Base-by-base conservation (phyloP, 345 rosid genomes). In the Pelargonium nanum region DNA sequence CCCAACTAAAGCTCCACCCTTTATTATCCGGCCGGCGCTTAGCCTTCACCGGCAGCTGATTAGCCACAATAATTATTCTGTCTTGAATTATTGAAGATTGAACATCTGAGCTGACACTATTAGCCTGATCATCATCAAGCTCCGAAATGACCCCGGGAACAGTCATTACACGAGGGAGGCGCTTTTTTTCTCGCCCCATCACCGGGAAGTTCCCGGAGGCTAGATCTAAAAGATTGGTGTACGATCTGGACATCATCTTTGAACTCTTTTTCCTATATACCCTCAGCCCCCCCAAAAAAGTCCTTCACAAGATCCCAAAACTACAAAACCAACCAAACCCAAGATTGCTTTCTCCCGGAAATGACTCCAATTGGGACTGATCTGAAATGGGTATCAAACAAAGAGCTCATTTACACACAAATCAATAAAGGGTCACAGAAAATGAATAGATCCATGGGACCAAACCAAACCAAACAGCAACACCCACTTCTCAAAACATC, bases 1-100 rank as follows among this genome's bases (percentile, higher is more conserved):
- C 89, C 92, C 87, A 86, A 61, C 92, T 80, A 70, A 86, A 79
- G 66, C 83, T 75, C 92, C 92, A 86, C 44, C 92, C 87, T 65
- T 78, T 81, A 65, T 86, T 83, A 63, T 86, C 92, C 0, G 87
- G 89, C 20, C 92, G 70, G 13, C 87, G 89, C 78, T 83, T 86
- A 24, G 89, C 92, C 69, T 81, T 86, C 6, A 86, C 89, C 0
- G 92, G 92, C 22, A 86, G 70, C 72, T 83, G 85, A 80, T 86
- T 86, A 17, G 82, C 83, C 16, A 86, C 88, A 17, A 85, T 85
- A 54, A 85, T 85, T 53, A 85, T 74, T 22, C 92, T 78, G 59
- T 85, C 92, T 71, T 79, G 88, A 66, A 71, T 26, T 19, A 76
- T 58, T 4, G 92, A 81, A 6, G 92, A 85, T 0, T 71, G 92